Base-by-base conservation (phyloP, 345 rosid genomes). In the Eutrema heterophyllum region DNA sequence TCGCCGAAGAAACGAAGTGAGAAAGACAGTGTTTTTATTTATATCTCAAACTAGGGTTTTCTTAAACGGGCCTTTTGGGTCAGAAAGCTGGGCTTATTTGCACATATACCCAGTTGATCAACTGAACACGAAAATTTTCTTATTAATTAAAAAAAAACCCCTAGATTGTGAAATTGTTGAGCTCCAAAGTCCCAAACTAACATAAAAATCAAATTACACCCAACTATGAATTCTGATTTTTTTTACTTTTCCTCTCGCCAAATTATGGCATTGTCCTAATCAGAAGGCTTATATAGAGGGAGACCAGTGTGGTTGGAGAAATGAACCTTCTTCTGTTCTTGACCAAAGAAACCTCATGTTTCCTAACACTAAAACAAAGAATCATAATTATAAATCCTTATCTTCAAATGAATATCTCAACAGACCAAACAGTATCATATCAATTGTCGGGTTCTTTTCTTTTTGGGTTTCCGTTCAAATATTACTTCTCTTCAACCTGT, bases 31-130 rank as follows among this genome's bases (percentile, higher is more conserved):
- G 18, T 21, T 7, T 56, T 56, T 74, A 74, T 67, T 44, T 52
- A 40, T 35, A 21, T 52, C 30, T 45, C 8, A 58, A 9, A 52
- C 44, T 68, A 68, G 74, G 78, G 69, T 68, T 68, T 26, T 12
- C 56, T 49, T 43, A 30, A 67, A 40, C 13, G 63, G 61, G 24
- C 46, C 68, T 74, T 1, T 13, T 74, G 72, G 59, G 66, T 45
- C 59, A 26, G 15, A 7, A 2, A 46, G 0, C 2, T 73, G 59
- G 78, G 67, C 78, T 67, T 49, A 30, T 29, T 7, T 50, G 13
- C n/a, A 64, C 12, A 39, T 36, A 58, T 35, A 45, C 15, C 41
- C 44, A 32, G 45, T 45, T 59, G 48, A 18, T 50, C 2, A 21
- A 21, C 24, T 21, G 24, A 21, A 21, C 24, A 21, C 24, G 24